phyloP scores from a whole-genome alignment of 1,284 basidiomycete genomes.

The Amylostereum chailletii region DNA sequence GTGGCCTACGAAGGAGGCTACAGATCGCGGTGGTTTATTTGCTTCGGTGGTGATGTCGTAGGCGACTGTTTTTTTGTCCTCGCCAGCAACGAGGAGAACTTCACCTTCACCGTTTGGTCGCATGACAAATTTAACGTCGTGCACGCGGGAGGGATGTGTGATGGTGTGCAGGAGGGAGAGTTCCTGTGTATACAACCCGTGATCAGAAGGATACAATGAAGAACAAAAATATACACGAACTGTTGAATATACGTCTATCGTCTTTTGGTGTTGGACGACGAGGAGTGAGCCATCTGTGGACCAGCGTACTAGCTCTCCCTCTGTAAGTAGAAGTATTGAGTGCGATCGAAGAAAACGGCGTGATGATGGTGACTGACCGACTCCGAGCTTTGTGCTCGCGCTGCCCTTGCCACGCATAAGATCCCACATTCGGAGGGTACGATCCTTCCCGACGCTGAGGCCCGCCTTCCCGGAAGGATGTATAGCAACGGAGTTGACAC shows the following conservation, averaged over 20 bases:
- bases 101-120: slow-evolving; percentile 46
- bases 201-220: background rate
- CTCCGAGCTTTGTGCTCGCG: slow-evolving; percentile 81
- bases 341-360: background rate
- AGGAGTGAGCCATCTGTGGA: slow-evolving; percentile 70
- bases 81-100: slow-evolving; percentile 72
- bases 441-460: slow-evolving; percentile 85
- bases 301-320: slow-evolving; percentile 85
- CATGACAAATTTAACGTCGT: slow-evolving; percentile 68
- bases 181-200: slow-evolving; percentile 31
- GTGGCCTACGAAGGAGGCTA: slow-evolving; percentile 66
- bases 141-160: slow-evolving; percentile 70
- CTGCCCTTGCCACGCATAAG: slow-evolving; percentile 89
- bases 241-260: slow-evolving; percentile 76
- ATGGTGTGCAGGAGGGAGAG: slow-evolving; percentile 68
- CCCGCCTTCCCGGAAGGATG: slow-evolving; percentile 92
- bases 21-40: slow-evolving; percentile 33
- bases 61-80: slow-evolving; percentile 77
- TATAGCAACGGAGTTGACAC: slow-evolving; percentile 83
- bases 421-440: slow-evolving; percentile 95
- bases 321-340: slow-evolving; percentile 28
- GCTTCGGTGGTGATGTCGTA: slow-evolving; percentile 47
- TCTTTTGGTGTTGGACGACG: slow-evolving; percentile 68
- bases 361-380: slow-evolving; percentile 42
- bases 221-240: slow-evolving; percentile 26